A percentile compares a stretch with the other conserved stretches of the same genome.
Conservation (phyloP, 2,329 filamentous ascomycete species). For the Gnomoniopsis sp. region DNA sequence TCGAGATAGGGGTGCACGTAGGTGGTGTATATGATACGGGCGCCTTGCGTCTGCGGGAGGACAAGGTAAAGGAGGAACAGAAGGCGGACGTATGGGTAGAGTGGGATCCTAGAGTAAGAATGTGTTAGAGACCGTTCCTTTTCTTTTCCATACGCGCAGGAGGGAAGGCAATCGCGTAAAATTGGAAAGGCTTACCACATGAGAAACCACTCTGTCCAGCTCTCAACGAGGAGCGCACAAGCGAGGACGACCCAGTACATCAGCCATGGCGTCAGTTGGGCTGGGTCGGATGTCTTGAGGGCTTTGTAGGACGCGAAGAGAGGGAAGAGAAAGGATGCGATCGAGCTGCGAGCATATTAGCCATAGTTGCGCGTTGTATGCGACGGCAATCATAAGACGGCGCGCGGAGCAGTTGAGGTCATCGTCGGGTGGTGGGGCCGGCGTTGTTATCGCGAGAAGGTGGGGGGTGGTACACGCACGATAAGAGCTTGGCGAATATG, state of each 20-base stretch:
- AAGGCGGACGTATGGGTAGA: conserved; percentile 89
- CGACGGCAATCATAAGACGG: background rate
- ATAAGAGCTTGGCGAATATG: conserved; percentile 72
- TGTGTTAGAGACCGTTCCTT: background rate
- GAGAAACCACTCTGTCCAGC: conserved; percentile 83
- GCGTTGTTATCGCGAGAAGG: conserved; percentile 13
- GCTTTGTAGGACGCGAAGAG: conserved; percentile 98
- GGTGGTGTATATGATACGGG: conserved; percentile 77
- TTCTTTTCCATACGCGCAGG: background rate
- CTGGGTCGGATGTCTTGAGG: conserved; percentile 85
- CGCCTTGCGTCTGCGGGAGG: conserved; percentile 95
- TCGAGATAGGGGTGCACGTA: conserved; percentile 85
- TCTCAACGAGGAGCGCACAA: conserved; percentile 76
- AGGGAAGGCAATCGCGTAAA: background rate
- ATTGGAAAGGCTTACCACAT: conserved; percentile 59
- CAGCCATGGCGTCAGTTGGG: conserved; percentile 91
- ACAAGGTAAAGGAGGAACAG: conserved; percentile 89
- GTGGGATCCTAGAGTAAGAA: conserved; percentile 64
- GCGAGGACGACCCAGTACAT: conserved; percentile 98
- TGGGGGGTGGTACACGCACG: conserved; percentile 54
- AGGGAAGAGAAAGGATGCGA: conserved; percentile 88
- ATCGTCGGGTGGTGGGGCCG: conserved; percentile 19
- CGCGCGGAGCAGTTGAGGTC: conserved; percentile 15
- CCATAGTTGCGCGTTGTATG: conserved; percentile 14
- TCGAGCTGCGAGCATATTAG: conserved; percentile 53